Base-by-base conservation (phyloP, 179 eudicot genomes). In the Gypsophila paniculata region DNA sequence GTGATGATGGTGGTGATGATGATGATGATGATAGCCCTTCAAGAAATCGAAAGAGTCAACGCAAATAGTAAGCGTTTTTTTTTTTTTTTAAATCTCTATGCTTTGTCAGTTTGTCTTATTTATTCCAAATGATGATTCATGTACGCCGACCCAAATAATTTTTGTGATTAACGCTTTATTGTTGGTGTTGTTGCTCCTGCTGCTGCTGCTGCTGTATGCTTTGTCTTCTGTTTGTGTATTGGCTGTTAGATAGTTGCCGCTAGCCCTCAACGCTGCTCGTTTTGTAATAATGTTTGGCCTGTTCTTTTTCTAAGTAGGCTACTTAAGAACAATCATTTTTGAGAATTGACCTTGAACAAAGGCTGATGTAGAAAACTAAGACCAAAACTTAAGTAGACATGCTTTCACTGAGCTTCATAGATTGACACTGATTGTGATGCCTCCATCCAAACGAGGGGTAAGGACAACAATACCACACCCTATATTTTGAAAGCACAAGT, bases 51-150 rank as follows among this genome's bases (percentile, higher is more conserved):
- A 85, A 84, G 69, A 70, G 65, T 8, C 59, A n/a, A 66, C 34
- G 59, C 34, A 85, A 79, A 61, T 83, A 83, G 82, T 76, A 70
- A 53, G 85, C 48, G 22, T 3, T 32, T 3, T 61, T 67, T 44
- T 51, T 29, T 29, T 29, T 1, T 1, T 29, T n/a, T n/a, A n/a
- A 29, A 29, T 29, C 4, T 29, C 34, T 29, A 29, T 29, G 34
- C 34, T n/a, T n/a, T n/a, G n/a, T n/a, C n/a, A n/a, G n/a, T n/a
- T n/a, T 29, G 34, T 29, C 34, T 1, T 29, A 29, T 29, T 29
- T 29, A 4, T 29, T 29, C 34, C 34, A 29, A 29, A 29, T 29
- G 34, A 4, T 29, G 34, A 29, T 29, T 29, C 34, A 29, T 29
- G 34, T 29, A 29, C 1, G 34, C 34, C 34, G 34, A 29, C 34